Evolutionary conservation across 2,329 filamentous ascomycete genomes (phyloP), one percentile per base, ranked within the genome.

Genomic region (Apiospora pterosperma): DNA sequence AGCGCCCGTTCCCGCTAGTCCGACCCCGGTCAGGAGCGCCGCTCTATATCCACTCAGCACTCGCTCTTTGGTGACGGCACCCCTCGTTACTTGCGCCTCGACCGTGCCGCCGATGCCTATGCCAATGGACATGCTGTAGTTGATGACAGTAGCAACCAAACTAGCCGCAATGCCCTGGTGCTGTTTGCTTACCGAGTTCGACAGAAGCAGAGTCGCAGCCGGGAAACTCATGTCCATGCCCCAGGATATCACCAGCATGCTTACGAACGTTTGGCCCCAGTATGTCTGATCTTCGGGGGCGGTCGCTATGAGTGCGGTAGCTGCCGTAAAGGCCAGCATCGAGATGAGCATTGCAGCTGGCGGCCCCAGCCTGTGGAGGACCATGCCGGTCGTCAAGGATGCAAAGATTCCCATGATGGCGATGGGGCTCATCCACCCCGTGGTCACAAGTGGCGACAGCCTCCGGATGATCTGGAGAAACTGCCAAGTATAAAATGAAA

Each of bases 151-250:
- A 36, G 63, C 70, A 10, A 71, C 69, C 34, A 75, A 59, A 21
- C 65, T 69, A 2, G 68, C 66, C 34, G 67, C 66, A 12, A 68
- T 66, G n/a, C 66, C 67, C 12, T 71, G 65, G 21, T 85, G 77
- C 48, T 80, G 75, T 63, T 76, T 78, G 14, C 77, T 72, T 0
- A 84, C 79, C 1, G 77, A 77, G 67, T 90, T 84, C 36, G 82
- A 85, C 10, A 91, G 77, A 36, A 90, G 81, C 14, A 90, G 72
- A 0, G 83, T 89, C 0, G 85, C 86, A 0, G 87, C 84, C 0
- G 89, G 88, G 69, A 89, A 89, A 2, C 81, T 85, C 81, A 90
- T 89, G 72, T 91, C 88, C 84, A 90, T 88, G 2, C 87, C 87
- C 69, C 84, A 88, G 0, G 86, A 83, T 75, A 85, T 86, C 58